Evolutionary conservation across 768 basidiomycete species (phyloP), one percentile per base, ranked within the genome.

Genomic region (Russula emetica): DNA sequence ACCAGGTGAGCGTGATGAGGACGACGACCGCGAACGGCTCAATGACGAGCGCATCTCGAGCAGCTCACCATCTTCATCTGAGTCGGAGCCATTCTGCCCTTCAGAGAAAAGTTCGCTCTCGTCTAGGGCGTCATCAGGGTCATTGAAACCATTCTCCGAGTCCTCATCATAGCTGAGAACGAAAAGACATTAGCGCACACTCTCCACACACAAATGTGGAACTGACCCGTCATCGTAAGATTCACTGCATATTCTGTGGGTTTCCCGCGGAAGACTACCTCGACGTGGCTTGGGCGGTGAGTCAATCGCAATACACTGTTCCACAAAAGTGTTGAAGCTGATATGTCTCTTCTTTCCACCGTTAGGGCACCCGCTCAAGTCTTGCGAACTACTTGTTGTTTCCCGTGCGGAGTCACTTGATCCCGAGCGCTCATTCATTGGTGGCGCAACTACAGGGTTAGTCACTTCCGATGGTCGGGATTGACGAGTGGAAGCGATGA

Each of bases 301-400:
- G 71, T 92, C 91, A 72, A 93, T 90, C 49, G 91, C 87, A 63
- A 99, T 96, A 72, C 85, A 94, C 73, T 98, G 96, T 74, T 97
- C 91, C 44, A 99, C 96, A 72, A 95, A 97, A 0, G 95, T 96
- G 75, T 98, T 98, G 82, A 98, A 98, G 69, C 83, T 88, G 77
- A 98, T 98, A 73, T 97, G 96, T 67, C 87, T 87, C 78, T 87
- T 91, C 79, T 86, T 87, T 63, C 71, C 76, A 52, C 66, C 70
- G 45, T 69, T 69, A 26, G 75, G 71, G 63, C 58, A 60, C 32
- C 64, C 63, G 61, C 62, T 69, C 36, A 74, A 66, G 61, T 76
- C 75, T 62, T 74, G 74, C 24, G 73, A 73, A 56, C 75, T 76
- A 22, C 70, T 67, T 16, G 72, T 66, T 20, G 73, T 70, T 52